A percentile compares a stretch with the other conserved stretches of the same genome.
Conservation (phyloP, 805 yeast genomes). For the Starmerella gropengiesseri region DNA sequence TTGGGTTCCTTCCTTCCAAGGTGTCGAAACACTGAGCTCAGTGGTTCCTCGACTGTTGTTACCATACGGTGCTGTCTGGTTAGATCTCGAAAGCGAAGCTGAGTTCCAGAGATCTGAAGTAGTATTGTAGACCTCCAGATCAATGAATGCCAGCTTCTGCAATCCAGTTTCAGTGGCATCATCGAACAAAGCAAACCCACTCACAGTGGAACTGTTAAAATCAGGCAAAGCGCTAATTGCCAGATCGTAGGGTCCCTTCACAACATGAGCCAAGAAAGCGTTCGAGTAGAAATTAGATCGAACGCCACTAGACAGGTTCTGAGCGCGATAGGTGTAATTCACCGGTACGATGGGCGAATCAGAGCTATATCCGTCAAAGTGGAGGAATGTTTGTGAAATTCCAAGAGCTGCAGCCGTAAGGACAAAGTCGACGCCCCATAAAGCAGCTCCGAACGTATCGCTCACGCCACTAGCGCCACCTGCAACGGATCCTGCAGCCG, state of each 20-base stretch:
- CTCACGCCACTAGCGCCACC: conserved; percentile 2
- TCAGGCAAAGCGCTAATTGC: background rate
- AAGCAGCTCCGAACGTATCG: conserved; percentile 1
- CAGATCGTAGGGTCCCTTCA: background rate
- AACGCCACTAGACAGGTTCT: background rate
- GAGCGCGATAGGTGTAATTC: background rate
- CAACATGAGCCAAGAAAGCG: background rate
- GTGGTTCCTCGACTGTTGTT: background rate
- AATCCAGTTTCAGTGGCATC: background rate
- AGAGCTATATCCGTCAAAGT: background rate
- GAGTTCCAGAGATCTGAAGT: background rate
- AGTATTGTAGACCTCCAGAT: background rate
- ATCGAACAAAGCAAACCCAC: background rate
- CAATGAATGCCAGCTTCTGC: background rate
- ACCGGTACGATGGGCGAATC: background rate
- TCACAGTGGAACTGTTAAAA: background rate
- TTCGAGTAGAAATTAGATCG: background rate
- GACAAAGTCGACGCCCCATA: conserved; percentile 1
- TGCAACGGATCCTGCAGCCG: background rate
- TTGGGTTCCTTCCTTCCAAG: background rate
- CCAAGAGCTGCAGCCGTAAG: conserved; percentile 1
- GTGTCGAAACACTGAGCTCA: background rate
- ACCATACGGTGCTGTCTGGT: background rate
- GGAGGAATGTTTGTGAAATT: background rate
- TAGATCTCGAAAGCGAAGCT: background rate